These are phyloP conservation scores for Vigna radiata DNA, from an alignment of 306 rosid genomes.

Conservation along the genomic window DNA sequence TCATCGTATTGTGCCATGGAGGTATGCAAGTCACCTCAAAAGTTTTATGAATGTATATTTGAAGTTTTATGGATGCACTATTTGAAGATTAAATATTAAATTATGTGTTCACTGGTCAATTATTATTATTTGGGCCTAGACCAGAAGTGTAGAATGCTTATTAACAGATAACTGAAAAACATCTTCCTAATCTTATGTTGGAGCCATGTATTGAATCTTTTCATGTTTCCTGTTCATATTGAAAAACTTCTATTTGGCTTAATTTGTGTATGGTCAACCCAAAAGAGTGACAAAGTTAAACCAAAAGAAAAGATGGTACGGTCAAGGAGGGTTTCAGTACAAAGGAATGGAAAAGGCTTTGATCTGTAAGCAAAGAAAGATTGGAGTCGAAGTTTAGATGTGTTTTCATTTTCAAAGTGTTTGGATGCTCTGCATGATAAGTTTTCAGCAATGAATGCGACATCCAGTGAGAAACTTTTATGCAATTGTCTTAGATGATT, in stretches of 20 bases:
- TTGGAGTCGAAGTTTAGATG: background rate
- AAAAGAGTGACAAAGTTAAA: conserved; percentile 2
- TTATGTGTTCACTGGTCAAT: conserved; percentile 20
- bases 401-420: background rate
- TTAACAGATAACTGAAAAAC: conserved; percentile 23
- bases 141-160: conserved; percentile 18
- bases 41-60: conserved; percentile 23
- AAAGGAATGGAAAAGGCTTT: conserved; percentile 3
- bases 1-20: conserved; percentile 87
- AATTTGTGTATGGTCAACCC: background rate
- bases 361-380: background rate
- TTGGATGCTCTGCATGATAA: background rate
- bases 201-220: conserved; percentile 1
- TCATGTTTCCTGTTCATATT: background rate
- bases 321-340: conserved; percentile 4
- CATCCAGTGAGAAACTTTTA: background rate
- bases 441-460: background rate
- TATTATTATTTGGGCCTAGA: conserved; percentile 18
- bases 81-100: conserved; percentile 21
- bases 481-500: conserved; percentile 9
- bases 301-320: background rate
- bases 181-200: conserved; percentile 23
- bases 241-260: conserved; percentile 10
- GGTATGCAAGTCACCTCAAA: conserved; percentile 54
- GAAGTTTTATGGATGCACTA: background rate